Base-by-base conservation (phyloP, 2,329 filamentous ascomycete species). In the Xylaria sp. region DNA sequence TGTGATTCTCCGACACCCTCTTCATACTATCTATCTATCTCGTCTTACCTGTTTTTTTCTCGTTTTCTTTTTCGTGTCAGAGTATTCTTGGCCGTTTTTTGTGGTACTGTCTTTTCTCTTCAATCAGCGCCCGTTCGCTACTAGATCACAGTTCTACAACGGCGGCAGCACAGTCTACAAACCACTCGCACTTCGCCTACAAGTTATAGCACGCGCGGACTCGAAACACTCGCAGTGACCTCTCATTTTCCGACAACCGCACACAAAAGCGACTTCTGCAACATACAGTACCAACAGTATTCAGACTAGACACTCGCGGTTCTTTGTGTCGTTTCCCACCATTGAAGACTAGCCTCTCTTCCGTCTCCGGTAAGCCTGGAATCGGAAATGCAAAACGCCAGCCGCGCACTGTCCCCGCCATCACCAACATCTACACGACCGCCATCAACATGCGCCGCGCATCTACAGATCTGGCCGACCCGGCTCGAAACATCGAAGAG, bases 401-500 rank as follows among this genome's bases (percentile, higher is more conserved):
- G n/a, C 54, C 36, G 57, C 61, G 66, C 64, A 63, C 69, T 69
- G 63, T 65, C 65, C 66, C 62, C 65, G 57, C 38, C 68, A 65
- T 54, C 49, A 11, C 31, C 66, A 66, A 61, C 55, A 33, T 45
- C 53, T 39, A 68, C 62, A 50, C 66, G 45, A 54, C 65, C 54
- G n/a, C 57, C 55, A 50, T 61, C 73, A 80, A 70, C 61, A 83
- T 84, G 83, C 81, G 79, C 74, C 81, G 80, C 69, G 76, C 75
- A 61, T 82, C 82, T 29, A 64, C 76, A 65, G 79, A 83, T 71
- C 67, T 83, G 58, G 77, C 79, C 53, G 81, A 84, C 61, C 77
- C 81, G 42, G 76, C 78, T 74, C 80, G 78, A 72, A 81, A 78
- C 69, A 69, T 79, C 65, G 78, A 78, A 56, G 78, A 79, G 67